Base-by-base conservation (phyloP, 371 early-diverging fungal species). In the Mortierella sp. region DNA sequence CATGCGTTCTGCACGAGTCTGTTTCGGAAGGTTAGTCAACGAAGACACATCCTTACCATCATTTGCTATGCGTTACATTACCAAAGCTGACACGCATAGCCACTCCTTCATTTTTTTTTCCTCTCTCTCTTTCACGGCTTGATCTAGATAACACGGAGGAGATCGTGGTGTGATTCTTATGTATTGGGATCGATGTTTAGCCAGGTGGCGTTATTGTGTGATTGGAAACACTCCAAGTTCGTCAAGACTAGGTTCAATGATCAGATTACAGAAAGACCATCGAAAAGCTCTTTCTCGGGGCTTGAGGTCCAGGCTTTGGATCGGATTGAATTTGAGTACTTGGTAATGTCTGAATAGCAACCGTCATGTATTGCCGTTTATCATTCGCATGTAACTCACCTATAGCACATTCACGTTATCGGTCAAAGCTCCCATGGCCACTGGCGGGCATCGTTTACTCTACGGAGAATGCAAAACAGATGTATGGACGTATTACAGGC, bases 361-460 rank as follows among this genome's bases (percentile, higher is more conserved):
- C n/a, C n/a, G n/a, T n/a, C n/a, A n/a, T n/a, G n/a, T n/a, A n/a
- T n/a, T n/a, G n/a, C n/a, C n/a, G n/a, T n/a, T n/a, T n/a, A n/a
- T n/a, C n/a, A n/a, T n/a, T n/a, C n/a, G n/a, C n/a, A n/a, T n/a
- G n/a, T n/a, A n/a, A n/a, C 37, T 34, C 14, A 34, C 37, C 11
- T 14, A 34, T 34, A 14, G 37, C 37, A 34, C 37, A 11, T 4
- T 11, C 12, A 23, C 21, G 47, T 34, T 30, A 11, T 31, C n/a
- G n/a, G n/a, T n/a, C n/a, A n/a, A n/a, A 76, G 70, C 42, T 76
- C 9, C 76, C 76, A 2, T 76, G 76, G 76, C 76, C 76, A 17
- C 39, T 76, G 14, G 41, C 57, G 3, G 65, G 76, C 2, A 27
- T 76, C 21, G 14, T 68, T 9, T 76, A 69, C 37, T 59, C 70